phyloP scores from a whole-genome alignment of 345 rosid genomes.

The Adansonia digitata region DNA sequence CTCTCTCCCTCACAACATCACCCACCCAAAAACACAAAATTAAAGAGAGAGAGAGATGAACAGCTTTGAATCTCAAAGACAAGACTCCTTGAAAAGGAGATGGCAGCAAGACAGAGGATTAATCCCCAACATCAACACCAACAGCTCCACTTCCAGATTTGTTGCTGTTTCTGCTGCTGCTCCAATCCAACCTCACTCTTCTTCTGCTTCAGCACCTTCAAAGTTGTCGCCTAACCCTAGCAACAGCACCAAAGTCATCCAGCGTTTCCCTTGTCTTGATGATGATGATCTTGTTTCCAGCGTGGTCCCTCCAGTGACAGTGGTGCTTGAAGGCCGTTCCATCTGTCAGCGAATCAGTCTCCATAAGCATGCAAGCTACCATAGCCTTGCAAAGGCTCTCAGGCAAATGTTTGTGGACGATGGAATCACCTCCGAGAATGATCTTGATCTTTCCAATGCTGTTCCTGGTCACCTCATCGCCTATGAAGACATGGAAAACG shows the following conservation, averaged over 20 bases:
- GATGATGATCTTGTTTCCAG: slow-evolving; percentile 64
- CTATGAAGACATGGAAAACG: slow-evolving; percentile 88
- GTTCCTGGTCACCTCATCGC: slow-evolving; percentile 79
- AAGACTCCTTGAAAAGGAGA: slow-evolving; percentile 6
- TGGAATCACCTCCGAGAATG: slow-evolving; percentile 18
- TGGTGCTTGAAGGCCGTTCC: slow-evolving; percentile 82
- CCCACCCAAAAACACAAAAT: background rate
- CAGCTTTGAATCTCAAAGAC: slow-evolving; percentile 4
- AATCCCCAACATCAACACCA: slow-evolving; percentile 13
- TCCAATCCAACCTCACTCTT: slow-evolving; percentile 12
- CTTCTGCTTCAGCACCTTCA: slow-evolving; percentile 15
- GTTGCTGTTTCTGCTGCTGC: background rate
- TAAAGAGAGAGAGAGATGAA: background rate
- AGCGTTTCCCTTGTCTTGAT: slow-evolving; percentile 35
- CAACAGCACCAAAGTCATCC: slow-evolving; percentile 14
- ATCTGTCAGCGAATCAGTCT: slow-evolving; percentile 83
- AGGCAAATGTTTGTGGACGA: slow-evolving; percentile 68
- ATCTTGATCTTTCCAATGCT: slow-evolving; percentile 70
- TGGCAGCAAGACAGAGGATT: slow-evolving; percentile 3
- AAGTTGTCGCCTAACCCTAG: slow-evolving; percentile 27
- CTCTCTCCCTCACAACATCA: background rate
- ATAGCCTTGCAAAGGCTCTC: slow-evolving; percentile 72
- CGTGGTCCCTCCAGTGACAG: slow-evolving; percentile 75
- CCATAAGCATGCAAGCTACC: slow-evolving; percentile 71
- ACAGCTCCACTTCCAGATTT: slow-evolving; percentile 8